Conservation (phyloP, 2,329 filamentous ascomycete genomes). For the Pezicula neosporulosa region DNA sequence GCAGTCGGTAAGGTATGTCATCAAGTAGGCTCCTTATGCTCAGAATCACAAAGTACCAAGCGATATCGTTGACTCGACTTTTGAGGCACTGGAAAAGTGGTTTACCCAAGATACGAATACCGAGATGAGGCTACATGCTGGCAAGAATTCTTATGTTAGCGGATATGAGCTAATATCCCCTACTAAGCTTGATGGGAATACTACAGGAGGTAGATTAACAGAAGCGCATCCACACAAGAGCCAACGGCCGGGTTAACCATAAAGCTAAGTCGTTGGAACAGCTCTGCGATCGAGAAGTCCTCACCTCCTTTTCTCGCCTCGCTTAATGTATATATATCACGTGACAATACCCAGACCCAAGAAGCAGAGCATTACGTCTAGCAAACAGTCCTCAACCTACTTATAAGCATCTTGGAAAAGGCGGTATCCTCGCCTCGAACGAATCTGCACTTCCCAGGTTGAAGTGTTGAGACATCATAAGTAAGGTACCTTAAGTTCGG, state of each 20-base stretch:
- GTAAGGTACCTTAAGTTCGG: too few species aligned
- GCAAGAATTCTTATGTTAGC: conserved; percentile 30
- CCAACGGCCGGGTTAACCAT: conserved; percentile 25
- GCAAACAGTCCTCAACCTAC: too few species aligned
- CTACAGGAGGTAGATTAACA: conserved; percentile 28
- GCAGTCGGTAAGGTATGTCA: conserved; percentile 32
- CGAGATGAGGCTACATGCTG: conserved; percentile 31
- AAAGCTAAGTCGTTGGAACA: too few species aligned
- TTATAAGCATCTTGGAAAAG: too few species aligned
- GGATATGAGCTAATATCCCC: not conserved
- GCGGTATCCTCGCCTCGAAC: too few species aligned
- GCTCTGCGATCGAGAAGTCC: too few species aligned
- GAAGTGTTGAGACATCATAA: too few species aligned
- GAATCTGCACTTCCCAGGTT: too few species aligned
- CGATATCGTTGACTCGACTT: not conserved
- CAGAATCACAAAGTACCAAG: conserved; percentile 27
- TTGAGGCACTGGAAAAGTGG: conserved; percentile 1
- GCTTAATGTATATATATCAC: too few species aligned
- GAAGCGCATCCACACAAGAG: conserved; percentile 31
- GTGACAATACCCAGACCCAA: too few species aligned
- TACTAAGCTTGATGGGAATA: conserved; percentile 9
- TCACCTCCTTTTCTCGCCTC: too few species aligned
- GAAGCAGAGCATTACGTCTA: too few species aligned
- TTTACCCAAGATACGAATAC: conserved; percentile 25
- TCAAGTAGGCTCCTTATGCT: conserved; percentile 38